Evolutionary conservation across 768 basidiomycete genomes (phyloP).

Genomic region (Calocera cornea): DNA sequence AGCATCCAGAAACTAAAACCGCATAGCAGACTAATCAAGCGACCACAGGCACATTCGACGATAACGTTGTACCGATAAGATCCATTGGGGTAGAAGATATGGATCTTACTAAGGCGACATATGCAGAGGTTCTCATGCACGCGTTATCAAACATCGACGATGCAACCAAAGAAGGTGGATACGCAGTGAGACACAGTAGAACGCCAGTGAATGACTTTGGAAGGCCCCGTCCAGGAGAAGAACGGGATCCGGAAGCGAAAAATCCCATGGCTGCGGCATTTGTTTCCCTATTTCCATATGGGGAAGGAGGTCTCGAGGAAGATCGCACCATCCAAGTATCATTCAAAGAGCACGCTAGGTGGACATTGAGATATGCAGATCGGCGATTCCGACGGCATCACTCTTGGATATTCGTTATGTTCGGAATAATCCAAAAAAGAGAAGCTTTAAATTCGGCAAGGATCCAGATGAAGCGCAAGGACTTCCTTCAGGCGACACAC

Average conservation of each 20-base stretch:
- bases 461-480: neutral
- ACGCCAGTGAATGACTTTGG: conserved; percentile 17
- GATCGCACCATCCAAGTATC: neutral
- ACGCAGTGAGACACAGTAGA: conserved; percentile 18
- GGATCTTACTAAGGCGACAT: conserved; percentile 18
- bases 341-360: conserved; percentile 7
- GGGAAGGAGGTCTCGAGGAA: conserved; percentile 24
- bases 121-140: conserved; percentile 18
- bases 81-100: conserved; percentile 22
- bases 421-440: conserved; percentile 4
- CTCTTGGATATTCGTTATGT: conserved; percentile 4
- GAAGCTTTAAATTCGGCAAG: neutral
- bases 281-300: conserved; percentile 28
- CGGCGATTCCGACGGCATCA: conserved; percentile 3
- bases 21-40: neutral
- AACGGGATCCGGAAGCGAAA: neutral
- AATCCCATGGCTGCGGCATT: conserved; percentile 16
- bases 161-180: conserved; percentile 16
- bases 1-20: neutral
- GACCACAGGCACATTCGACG: no score
- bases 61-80: conserved; percentile 20
- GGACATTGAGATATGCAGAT: conserved; percentile 8
- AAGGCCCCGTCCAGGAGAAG: conserved; percentile 16
- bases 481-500: neutral
- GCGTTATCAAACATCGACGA: conserved; percentile 21